Base-by-base conservation (phyloP, 345 rosid genomes). In the Clausena lansium region DNA sequence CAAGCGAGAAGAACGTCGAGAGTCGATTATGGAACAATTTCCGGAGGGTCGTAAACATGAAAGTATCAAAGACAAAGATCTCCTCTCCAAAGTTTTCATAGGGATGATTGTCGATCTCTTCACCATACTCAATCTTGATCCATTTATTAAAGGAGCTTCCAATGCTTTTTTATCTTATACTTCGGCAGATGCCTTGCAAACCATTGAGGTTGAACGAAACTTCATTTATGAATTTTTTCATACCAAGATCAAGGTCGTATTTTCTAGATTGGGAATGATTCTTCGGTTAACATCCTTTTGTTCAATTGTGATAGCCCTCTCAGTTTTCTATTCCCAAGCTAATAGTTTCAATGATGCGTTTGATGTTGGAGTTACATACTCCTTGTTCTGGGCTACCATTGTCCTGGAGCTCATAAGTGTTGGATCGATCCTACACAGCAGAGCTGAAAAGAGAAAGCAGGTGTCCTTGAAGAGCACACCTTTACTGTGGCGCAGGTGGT, bases 21-120 rank as follows among this genome's bases (percentile, higher is more conserved):
- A 91, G 4, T 87, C 90, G 63, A 91, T 88, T 88, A 38, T 1
- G 10, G 9, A 39, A 39, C 45, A 39, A 39, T 39, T 39, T 39
- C 2, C 45, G 45, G 45, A 7, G 88, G 81, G 88, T 75, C 74
- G 81, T 71, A 85, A 78, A 14, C 39, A 0, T 7, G 33, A 9
- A 50, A 22, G 54, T 24, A 60, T 30, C 0, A 2, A 0, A 5
- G 81, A 55, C 45, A 39, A 39, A 39, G 45, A 39, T 39, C 45
- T 39, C 2, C 0, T 39, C 45, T 39, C 45, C 70, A 28, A 77
- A 19, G 80, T 67, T 52, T 89, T 91, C 85, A 89, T 85, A 78
- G 90, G 93, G 13, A 87, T 93, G 22, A 78, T 91, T 0, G 94
- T 88, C 10, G 94, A 90, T 77, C 86, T 90, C 35, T 83, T 87